Evolutionary conservation across 305 asterid species (phyloP), one percentile per base, ranked within the genome.

Genomic region (Fraxinus platypoda): DNA sequence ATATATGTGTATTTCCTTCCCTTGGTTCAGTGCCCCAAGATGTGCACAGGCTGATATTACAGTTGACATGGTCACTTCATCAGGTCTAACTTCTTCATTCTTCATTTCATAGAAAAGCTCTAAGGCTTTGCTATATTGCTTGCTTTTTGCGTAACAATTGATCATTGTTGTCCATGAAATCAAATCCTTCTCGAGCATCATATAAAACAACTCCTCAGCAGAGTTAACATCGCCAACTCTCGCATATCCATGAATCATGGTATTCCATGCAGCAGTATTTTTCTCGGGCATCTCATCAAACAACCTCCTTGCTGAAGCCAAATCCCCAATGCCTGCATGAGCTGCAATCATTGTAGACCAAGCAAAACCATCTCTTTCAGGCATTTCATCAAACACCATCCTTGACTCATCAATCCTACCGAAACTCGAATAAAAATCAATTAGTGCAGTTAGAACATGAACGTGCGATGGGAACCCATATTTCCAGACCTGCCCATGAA

Each of bases 161-260:
- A 93, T 90, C 97, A 93, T 92, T 26, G 95, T 92, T 12, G 97
- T 93, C 97, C 97, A 93, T 1, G 97, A 84, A 73, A 93, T 89
- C 82, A 92, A 85, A 76, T 93, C 94, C 85, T 83, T 87, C 74
- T 83, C 30, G 4, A 80, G 84, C 93, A 90, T 93, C 74, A 62
- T 34, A 30, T 28, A 15, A 76, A 93, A 93, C 84, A 90, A 81
- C 74, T 68, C 68, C 87, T 91, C 91, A 9, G 97, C 94, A 23
- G 90, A 85, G 76, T 84, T 88, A 52, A 93, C 86, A 78, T 92
- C 88, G 62, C 94, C 94, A 28, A 88, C 86, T 80, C 80, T 89
- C 5, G 87, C 92, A 85, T 83, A 91, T 33, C 94, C 92, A 80
- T 90, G 88, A 52, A 93, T 87, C 83, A 93, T 68, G 46, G 93